Base-by-base conservation (phyloP, 108 stramenopile genomes). In the Epipyxis sp. region DNA sequence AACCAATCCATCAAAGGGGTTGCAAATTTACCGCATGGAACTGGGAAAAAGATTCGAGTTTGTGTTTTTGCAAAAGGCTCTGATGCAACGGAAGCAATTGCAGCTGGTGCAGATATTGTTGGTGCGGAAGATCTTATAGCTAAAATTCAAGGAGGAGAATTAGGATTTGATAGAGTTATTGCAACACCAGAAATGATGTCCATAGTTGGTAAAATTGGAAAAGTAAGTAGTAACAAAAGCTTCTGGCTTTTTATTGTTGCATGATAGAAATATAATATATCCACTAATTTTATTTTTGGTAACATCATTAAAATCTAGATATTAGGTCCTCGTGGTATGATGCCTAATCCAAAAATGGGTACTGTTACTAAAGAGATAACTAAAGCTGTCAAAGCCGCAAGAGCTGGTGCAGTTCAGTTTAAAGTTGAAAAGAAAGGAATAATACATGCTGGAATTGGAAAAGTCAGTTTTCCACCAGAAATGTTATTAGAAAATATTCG, bases 271-370 rank as follows among this genome's bases (percentile, higher is more conserved):
- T 68, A 68, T 57, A 57, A 25, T 25, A n/a, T n/a, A n/a, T n/a
- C n/a, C n/a, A n/a, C 69, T n/a, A 39, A 20, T 71, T 1, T 25
- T 27, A 10, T 25, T 44, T 32, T 42, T 71, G n/a, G 44, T 71
- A 2, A 2, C 44, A 2, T 45, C n/a, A 43, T 2, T 1, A 16
- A 25, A 20, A 67, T 83, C 96, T 42, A 74, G 71, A 74, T 74
- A 10, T 74, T 74, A 42, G 97, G 95, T 59, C 97, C 97, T 39
- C 84, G 95, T 65, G 95, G 95, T 0, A 82, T 98, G 1, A 96
- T 97, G 94, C 97, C 97, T 69, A 98, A 95, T 78, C 83, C 92
- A 27, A 98, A 98, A 82, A 77, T 93, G 32, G 92, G 92, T 37
- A 98, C 95, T 0, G 90, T 98, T 46, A 89, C 92, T 39, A 82